phyloP scores from a whole-genome alignment of 306 rosid genomes.

The Calophaca sinica region DNA sequence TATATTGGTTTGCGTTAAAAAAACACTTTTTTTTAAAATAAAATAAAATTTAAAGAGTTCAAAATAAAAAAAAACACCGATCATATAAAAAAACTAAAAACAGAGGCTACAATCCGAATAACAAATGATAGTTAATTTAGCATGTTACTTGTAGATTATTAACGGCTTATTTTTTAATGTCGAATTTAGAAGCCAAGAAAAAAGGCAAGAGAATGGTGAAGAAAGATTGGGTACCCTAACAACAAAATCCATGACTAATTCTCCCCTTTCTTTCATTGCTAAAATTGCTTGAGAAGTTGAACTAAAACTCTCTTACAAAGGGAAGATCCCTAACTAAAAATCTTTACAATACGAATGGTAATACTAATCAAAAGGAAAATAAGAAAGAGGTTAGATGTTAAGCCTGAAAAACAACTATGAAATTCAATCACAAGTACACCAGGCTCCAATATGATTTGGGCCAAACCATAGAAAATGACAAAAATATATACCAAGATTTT shows the following conservation, averaged over 20 bases:
- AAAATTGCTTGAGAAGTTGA: conserved; percentile 12
- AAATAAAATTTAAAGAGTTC: too few species aligned
- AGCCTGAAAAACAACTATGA: conserved; percentile 30
- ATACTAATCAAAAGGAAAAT: background rate
- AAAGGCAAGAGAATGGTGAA: background rate
- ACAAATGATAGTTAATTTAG: too few species aligned
- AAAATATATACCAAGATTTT: conserved; percentile 36
- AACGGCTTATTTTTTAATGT: too few species aligned
- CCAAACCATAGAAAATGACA: conserved; percentile 36
- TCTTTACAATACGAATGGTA: background rate
- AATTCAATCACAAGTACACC: conserved; percentile 37
- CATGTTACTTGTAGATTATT: too few species aligned
- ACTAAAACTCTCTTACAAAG: conserved; percentile 10
- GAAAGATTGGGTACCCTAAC: background rate
- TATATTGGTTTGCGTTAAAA: too few species aligned
- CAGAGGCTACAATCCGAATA: too few species aligned
- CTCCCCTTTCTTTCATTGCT: conserved; percentile 11
- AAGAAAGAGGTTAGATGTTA: background rate
- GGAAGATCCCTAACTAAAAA: conserved; percentile 6
- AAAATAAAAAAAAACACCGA: too few species aligned
- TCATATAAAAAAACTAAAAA: too few species aligned
- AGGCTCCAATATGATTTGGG: conserved; percentile 35
- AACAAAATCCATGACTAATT: conserved; percentile 22
- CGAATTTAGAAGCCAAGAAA: too few species aligned
- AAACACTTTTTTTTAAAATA: too few species aligned